Percentiles rank a stretch among this genome's conserved stretches.
phyloP scores from a whole-genome alignment of 1,139 yeast genomes.

The Suhomyces terraborum region DNA sequence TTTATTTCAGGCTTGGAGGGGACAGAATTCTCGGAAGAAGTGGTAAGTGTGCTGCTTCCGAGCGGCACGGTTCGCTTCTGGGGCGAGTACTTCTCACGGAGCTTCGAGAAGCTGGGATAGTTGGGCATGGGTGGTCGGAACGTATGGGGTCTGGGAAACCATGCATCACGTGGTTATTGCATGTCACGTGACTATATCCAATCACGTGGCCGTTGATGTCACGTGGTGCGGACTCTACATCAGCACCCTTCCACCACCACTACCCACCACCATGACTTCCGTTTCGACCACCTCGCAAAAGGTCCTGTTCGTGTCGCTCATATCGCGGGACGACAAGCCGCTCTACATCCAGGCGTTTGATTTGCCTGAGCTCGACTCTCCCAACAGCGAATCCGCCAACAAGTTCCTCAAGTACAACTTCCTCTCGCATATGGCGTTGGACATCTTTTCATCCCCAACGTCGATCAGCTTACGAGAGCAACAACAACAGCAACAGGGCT shows the following conservation, averaged over 20 bases:
- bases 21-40: not conserved
- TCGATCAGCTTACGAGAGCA: conserved; percentile 42
- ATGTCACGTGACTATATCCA: not conserved
- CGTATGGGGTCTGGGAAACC: no score
- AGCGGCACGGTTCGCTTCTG: conserved; percentile 15
- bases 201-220: no score
- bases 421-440: conserved; percentile 67
- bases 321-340: conserved; percentile 59
- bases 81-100: conserved; percentile 23
- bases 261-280: conserved; percentile 2
- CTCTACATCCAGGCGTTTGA: conserved; percentile 59
- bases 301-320: conserved; percentile 51
- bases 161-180: not conserved
- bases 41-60: not conserved
- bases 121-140: conserved; percentile 3
- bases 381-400: conserved; percentile 33
- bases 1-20: conserved; percentile 1
- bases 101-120: conserved; percentile 16
- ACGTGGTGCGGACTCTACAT: no score
- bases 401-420: conserved; percentile 60
- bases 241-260: no score
- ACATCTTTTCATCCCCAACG: conserved; percentile 59
- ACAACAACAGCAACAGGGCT: conserved; percentile 27
- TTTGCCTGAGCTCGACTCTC: conserved; percentile 17
- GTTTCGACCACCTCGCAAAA: conserved; percentile 8